Base-by-base conservation (phyloP, 768 basidiomycete genomes). In the Tylopilus intermedius region DNA sequence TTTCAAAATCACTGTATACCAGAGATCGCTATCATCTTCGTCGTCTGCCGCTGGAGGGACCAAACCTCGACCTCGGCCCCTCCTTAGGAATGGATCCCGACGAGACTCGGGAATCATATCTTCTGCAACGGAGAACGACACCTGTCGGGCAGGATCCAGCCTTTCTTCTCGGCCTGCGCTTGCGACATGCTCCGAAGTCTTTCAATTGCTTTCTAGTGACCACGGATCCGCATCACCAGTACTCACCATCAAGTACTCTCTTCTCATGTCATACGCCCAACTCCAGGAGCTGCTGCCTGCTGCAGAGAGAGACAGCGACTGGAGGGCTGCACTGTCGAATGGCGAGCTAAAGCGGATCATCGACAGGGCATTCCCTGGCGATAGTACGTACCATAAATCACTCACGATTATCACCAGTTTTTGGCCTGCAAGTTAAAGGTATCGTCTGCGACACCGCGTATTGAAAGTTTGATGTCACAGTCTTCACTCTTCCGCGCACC, bases 1-100 rank as follows among this genome's bases (percentile, higher is more conserved):
- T 22, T 79, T 80, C 49, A 79, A 78, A 62, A 52, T 79, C 5
- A 58, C 66, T 0, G 57, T 79, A 13, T 79, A 77, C 57, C 72
- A 72, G 42, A 74, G 68, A 58, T 67, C 73, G 43, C 58, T 76
- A 38, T 65, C 62, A 8, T 67, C 65, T 43, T 57, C 60, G 8
- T 45, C 58, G 8, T 58, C 61, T 21, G 49, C 38, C 30, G 26
- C 49, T 18, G 61, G 45, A 4, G 49, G 49, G 4, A 49, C 56
- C 38, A 59, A 62, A 26, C 63, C 60, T 32, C 67, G 73, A 43
- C 71, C 71, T 6, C 67, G 67, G 35, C 70, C 72, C n/a, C 70
- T 71, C 44, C 63, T 58, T 24, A 67, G 59, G 42, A 65, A 55
- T 47, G 65, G 57, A 35, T 27, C 57, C 13, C 58, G 45, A 5